Evolutionary conservation across 2,329 filamentous ascomycete species (phyloP), one percentile per base, ranked within the genome.

Genomic region (Talaromyces sp.): DNA sequence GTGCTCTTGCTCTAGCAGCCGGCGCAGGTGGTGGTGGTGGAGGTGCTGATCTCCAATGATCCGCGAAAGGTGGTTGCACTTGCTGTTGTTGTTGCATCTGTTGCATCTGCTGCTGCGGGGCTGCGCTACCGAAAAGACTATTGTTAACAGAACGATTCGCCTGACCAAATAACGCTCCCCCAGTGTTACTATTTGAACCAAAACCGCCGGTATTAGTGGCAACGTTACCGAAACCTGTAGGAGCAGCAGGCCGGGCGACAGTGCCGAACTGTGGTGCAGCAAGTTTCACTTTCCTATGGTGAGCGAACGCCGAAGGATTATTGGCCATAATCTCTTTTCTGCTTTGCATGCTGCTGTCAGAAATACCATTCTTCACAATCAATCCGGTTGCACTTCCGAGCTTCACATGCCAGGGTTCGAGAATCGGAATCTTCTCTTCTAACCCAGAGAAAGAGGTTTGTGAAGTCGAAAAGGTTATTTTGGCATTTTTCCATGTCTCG

Each of bases 401-500:
- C 65, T 81, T 82, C 68, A 90, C 79, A 59, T 78, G 82, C 88
- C 88, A 90, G 0, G 85, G 80, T 0, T 79, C 72, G 40, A 90
- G 80, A 3, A 74, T 76, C 0, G 88, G 88, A 1, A 87, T 83
- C 13, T 76, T 75, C 65, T 89, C 84, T 27, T 84, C 80, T 1
- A 89, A 76, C 1, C 83, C 83, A 1, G 84, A 81, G 62, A 86
- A 87, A 5, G 81, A 82, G 3, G 87, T 84, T 70, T 89, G 85
- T 0, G 86, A 89, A 0, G 86, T 89, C 2, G 88, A 89, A 5
- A 90, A 81, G 0, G 82, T 83, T 43, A 90, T 76, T 67, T 83
- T 85, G 73, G 85, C 84, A 74, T 85, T 83, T 34, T 78, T 79
- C 88, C 88, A 90, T 0, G 83, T 85, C 76, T 90, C 88, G 0